phyloP scores from a whole-genome alignment of 202 grass and related monocot species.

The Alloteropsis angusta region DNA sequence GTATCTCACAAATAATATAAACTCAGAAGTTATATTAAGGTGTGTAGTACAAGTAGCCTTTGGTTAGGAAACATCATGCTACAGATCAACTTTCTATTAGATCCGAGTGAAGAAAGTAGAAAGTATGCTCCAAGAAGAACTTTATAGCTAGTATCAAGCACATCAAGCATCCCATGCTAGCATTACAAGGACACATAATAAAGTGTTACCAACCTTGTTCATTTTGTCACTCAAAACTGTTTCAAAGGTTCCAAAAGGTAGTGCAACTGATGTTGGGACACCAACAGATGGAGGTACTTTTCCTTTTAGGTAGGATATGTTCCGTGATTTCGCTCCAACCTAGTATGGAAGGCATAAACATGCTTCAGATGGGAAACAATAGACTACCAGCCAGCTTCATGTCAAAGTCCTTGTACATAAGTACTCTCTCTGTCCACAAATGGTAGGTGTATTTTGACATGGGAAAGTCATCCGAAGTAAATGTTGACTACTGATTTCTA shows the following conservation, averaged over 20 bases:
- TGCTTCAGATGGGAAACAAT: not conserved
- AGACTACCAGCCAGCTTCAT: not conserved
- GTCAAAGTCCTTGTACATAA: not conserved
- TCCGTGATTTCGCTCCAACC: slow-evolving; percentile 94
- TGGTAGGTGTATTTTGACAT: no score
- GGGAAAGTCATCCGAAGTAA: no score
- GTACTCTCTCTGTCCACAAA: no score
- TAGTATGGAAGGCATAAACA: slow-evolving; percentile 14
- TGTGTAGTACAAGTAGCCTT: no score
- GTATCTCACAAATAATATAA: not conserved
- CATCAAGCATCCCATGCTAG: not conserved
- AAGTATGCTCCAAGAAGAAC: no score
- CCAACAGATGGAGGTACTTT: slow-evolving; percentile 78
- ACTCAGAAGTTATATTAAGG: not conserved
- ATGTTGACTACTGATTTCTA: no score
- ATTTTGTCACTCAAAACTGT: slow-evolving; percentile 58
- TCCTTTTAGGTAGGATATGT: slow-evolving; percentile 76
- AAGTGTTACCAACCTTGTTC: slow-evolving; percentile 39
- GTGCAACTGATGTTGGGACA: slow-evolving; percentile 76
- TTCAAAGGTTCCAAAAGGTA: slow-evolving; percentile 91
- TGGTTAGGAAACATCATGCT: no score
- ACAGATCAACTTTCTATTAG: no score
- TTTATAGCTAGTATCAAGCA: not conserved
- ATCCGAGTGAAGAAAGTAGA: no score
- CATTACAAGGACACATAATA: no score